phyloP scores from a whole-genome alignment of 768 basidiomycete species.

The Leccinellum luteum region DNA sequence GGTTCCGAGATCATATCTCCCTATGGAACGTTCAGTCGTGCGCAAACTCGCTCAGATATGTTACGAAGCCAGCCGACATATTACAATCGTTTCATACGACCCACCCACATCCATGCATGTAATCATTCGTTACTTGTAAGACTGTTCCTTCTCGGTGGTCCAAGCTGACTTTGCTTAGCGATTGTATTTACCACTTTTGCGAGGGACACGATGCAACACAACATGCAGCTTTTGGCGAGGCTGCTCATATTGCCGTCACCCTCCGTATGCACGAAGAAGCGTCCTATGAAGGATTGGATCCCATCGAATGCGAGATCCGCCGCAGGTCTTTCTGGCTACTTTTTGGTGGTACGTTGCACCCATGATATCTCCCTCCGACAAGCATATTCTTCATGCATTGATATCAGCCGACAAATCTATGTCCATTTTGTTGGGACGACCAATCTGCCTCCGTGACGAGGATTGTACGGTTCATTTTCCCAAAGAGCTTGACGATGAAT shows the following conservation, averaged over 20 bases:
- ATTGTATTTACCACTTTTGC: slow-evolving; percentile 85
- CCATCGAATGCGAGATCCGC: slow-evolving; percentile 86
- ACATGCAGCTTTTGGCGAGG: slow-evolving; percentile 85
- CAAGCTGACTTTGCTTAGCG: slow-evolving; percentile 41
- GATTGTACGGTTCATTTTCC: slow-evolving; percentile 90
- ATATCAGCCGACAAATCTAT: slow-evolving; percentile 81
- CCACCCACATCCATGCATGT: slow-evolving; percentile 83
- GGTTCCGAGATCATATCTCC: slow-evolving; percentile 83
- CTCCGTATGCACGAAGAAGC: slow-evolving; percentile 85
- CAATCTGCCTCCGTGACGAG: slow-evolving; percentile 84
- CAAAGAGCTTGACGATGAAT: slow-evolving; percentile 86
- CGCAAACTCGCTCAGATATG: slow-evolving; percentile 79
- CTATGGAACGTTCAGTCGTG: slow-evolving; percentile 83
- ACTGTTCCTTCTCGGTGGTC: slow-evolving; percentile 10
- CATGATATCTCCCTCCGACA: not conserved
- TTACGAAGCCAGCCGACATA: slow-evolving; percentile 78
- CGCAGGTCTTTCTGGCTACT: slow-evolving; percentile 86
- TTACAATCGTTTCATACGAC: slow-evolving; percentile 77
- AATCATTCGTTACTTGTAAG: slow-evolving; percentile 86
- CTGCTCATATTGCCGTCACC: slow-evolving; percentile 78
- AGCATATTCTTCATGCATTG: not conserved
- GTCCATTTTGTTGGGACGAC: slow-evolving; percentile 80
- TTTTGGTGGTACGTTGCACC: slow-evolving; percentile 65
- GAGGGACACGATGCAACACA: slow-evolving; percentile 86
- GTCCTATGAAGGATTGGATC: slow-evolving; percentile 77